Base-by-base conservation (phyloP, 2,329 filamentous ascomycete genomes). In the Diaporthe sp. region DNA sequence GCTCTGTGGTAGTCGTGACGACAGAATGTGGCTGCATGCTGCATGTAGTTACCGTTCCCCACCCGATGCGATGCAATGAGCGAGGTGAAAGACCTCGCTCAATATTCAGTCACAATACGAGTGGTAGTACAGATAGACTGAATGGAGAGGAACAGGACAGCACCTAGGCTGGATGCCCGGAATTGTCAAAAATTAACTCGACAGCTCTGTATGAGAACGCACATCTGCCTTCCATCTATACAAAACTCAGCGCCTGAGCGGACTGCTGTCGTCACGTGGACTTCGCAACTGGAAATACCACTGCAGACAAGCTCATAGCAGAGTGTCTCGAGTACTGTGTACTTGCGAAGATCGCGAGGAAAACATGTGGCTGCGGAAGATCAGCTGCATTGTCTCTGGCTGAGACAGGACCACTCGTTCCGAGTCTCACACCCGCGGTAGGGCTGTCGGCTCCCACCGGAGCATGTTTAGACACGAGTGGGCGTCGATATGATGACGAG, bases 361-460 rank as follows among this genome's bases (percentile, higher is more conserved):
- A 19, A 42, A 39, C 31, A 10, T 34, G 61, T 67, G 28, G 62
- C 62, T 51, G 44, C 28, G 44, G 22, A 37, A 67, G 19, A 51
- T 51, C 19, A 51, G 31, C 44, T 51, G 44, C 44, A 51, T 39
- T 51, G 44, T 51, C 28, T 51, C 44, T 51, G 62, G 37, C 12
- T 67, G 62, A 67, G 44, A 67, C 62, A 34, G 31, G 28, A 39
- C 28, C 46, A 51, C 37, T 13, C 39, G 22, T 62, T n/a, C n/a
- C 9, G 39, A 17, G 39, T 28, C 59, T 28, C 22, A 25, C 39
- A 3, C 31, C 28, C 19, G 19, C 22, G 31, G 44, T 67, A 37
- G 25, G 61, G 61, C 44, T 67, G 44, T 51, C 44, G 15, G 19
- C 42, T 37, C 10, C 28, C 5, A 37, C 9, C 7, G 17, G n/a